These are phyloP conservation scores for Corchorus olitorius DNA, from an alignment of 345 rosid species.

Conservation along the genomic window DNA sequence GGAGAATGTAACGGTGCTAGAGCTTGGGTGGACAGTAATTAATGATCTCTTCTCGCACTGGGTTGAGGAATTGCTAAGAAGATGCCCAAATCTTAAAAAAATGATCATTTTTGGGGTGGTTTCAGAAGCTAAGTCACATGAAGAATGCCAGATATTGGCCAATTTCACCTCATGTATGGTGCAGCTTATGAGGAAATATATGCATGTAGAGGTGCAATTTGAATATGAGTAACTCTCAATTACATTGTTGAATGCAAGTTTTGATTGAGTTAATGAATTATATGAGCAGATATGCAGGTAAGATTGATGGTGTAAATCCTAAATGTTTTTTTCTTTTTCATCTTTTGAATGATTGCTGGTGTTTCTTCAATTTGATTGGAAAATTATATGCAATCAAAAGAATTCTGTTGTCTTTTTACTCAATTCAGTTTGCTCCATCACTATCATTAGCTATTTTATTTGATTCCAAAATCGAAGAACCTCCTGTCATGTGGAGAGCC, in stretches of 20 bases:
- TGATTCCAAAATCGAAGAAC: background rate
- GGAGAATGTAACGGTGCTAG: slow-evolving; percentile 62
- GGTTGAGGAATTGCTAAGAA: slow-evolving; percentile 64
- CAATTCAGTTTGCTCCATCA: slow-evolving; percentile 14
- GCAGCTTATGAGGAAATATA: slow-evolving; percentile 77
- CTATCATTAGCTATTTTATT: background rate
- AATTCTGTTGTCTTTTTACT: slow-evolving; percentile 11
- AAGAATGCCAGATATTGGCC: slow-evolving; percentile 66
- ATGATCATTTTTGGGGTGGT: slow-evolving; percentile 67
- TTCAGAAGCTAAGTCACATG: slow-evolving; percentile 67
- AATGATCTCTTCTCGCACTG: slow-evolving; percentile 62
- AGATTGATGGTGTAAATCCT: slow-evolving; percentile 10
- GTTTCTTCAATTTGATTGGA: slow-evolving; percentile 21
- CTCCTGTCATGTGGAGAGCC: background rate
- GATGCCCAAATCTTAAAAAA: slow-evolving; percentile 71
- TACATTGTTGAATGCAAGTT: slow-evolving; percentile 25
- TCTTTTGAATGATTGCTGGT: slow-evolving; percentile 23
- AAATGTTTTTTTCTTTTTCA: slow-evolving; percentile 5
- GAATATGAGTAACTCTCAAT: slow-evolving; percentile 47
- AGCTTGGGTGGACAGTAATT: slow-evolving; percentile 75
- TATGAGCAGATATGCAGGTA: slow-evolving; percentile 24
- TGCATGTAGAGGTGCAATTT: slow-evolving; percentile 72
- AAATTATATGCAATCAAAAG: slow-evolving; percentile 3
- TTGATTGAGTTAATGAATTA: slow-evolving; percentile 17
- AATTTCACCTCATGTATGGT: slow-evolving; percentile 69